Evolutionary conservation across 1,284 basidiomycete species (phyloP), one percentile per base, ranked within the genome.

Genomic region (Phellinidium pouzarii): DNA sequence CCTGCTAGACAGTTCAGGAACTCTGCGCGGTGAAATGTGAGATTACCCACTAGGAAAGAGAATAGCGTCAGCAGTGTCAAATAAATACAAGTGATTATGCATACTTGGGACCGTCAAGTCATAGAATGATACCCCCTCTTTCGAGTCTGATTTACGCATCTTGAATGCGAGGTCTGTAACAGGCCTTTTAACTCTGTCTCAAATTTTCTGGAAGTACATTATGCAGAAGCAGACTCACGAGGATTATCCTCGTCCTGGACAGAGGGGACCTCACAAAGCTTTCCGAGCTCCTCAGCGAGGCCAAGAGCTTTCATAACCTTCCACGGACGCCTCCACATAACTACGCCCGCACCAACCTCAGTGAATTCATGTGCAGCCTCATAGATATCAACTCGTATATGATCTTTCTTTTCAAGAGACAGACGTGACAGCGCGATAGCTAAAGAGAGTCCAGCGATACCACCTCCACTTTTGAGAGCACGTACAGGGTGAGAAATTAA

Each of bases 11-110:
- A 62, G 11, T 60, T 54, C 41, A 75, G 75, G 41, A 77, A 71
- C 53, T 74, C 71, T 4, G 70, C 66, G 29, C 75, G 71, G 34
- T 75, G 75, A 53, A 73, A 63, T 43, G 57, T 65, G 54, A 70
- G 64, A 46, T 70, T 48, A 46, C 69, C 68, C 47, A 72, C 75
- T 75, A 60, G 19, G 34, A 8, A 20, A 12, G 34, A 11, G 22
- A 3, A 37, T 34, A 31, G 9, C 12, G 29, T 31, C n/a, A 46
- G 19, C 19, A 26, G 19, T 53, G 2, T 8, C 31, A 7, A 8
- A 27, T 8, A 26, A 19, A 23, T 41, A 9, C 34, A 26, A 45
- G n/a, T 22, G 11, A 22, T 23, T 4, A 49, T 2, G 52, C 62
- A 20, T 34, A 70, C 68, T 67, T 54, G 67, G 67, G 0, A 67